Percentiles rank a stretch among this genome's conserved stretches.
These are phyloP conservation scores for Thermothelomyces thermophilus DNA, from an alignment of 2,329 filamentous ascomycete genomes.

Conservation along the genomic window DNA sequence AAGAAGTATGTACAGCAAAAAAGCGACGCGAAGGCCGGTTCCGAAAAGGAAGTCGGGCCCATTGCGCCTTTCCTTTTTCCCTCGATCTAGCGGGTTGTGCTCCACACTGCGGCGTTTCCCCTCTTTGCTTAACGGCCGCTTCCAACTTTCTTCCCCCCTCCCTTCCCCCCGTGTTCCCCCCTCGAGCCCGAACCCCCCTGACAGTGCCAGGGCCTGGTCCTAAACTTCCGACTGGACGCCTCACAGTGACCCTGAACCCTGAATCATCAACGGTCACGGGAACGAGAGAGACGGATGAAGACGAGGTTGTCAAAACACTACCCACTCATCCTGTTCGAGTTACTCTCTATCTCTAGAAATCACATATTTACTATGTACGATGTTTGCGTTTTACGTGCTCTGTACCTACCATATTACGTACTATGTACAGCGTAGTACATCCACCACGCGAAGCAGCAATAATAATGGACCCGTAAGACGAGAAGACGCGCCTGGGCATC, in stretches of 20 bases:
- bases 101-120: not conserved
- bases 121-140: not conserved
- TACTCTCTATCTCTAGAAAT: too few relatives aligned
- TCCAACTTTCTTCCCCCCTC: not conserved
- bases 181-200: not conserved
- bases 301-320: too few relatives aligned
- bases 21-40: not conserved
- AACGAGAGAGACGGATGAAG: not conserved
- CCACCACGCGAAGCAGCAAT: too few relatives aligned
- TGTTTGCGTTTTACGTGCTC: too few relatives aligned
- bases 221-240: constrained; percentile 9
- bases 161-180: not conserved
- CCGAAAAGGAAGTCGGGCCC: constrained; percentile 12
- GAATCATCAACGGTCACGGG: constrained; percentile 1
- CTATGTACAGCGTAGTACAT: too few relatives aligned
- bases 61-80: constrained; percentile 14
- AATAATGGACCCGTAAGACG: too few relatives aligned
- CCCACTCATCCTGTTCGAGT: too few relatives aligned
- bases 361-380: too few relatives aligned
- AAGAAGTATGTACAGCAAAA: constrained; percentile 6
- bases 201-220: not conserved
- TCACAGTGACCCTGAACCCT: constrained; percentile 8
- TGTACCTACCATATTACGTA: too few relatives aligned
- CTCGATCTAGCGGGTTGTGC: not conserved
- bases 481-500: not conserved